Evolutionary conservation across 257 asterid species (phyloP).

Genomic region (Nicotiana knightiana): DNA sequence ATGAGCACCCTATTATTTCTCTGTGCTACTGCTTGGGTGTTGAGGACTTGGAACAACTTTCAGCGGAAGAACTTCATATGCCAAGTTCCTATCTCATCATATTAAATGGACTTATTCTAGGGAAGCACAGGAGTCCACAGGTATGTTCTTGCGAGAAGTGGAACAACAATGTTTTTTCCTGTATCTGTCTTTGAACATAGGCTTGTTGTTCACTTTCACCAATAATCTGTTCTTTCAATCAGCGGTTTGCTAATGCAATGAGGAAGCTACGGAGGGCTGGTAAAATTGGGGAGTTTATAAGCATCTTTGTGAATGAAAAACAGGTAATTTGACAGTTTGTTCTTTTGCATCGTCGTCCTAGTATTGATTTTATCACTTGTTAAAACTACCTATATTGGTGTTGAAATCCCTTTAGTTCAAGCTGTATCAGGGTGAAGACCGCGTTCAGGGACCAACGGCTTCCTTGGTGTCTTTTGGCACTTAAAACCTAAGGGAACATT

Average conservation of each 20-base stretch:
- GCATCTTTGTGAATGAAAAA: constrained; percentile 84
- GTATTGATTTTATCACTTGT: neutral
- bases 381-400: neutral
- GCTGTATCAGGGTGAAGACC: neutral
- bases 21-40: constrained; percentile 87
- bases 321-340: constrained; percentile 43
- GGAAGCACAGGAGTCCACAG: constrained; percentile 82
- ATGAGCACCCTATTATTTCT: constrained; percentile 74
- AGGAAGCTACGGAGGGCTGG: constrained; percentile 89
- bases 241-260: constrained; percentile 69
- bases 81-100: constrained; percentile 70
- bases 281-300: constrained; percentile 82
- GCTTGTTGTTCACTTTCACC: neutral
- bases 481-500: neutral
- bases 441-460: neutral
- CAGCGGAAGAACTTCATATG: constrained; percentile 92
- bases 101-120: constrained; percentile 87
- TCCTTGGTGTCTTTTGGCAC: neutral
- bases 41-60: constrained; percentile 69
- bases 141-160: constrained; percentile 24
- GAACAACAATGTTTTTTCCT: neutral
- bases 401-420: neutral
- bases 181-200: neutral
- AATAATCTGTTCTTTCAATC: neutral
- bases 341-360: neutral